Percentiles rank a stretch among this genome's conserved stretches.
phyloP scores from a whole-genome alignment of 73 alveolate genomes.

The Urostyla sp. region DNA sequence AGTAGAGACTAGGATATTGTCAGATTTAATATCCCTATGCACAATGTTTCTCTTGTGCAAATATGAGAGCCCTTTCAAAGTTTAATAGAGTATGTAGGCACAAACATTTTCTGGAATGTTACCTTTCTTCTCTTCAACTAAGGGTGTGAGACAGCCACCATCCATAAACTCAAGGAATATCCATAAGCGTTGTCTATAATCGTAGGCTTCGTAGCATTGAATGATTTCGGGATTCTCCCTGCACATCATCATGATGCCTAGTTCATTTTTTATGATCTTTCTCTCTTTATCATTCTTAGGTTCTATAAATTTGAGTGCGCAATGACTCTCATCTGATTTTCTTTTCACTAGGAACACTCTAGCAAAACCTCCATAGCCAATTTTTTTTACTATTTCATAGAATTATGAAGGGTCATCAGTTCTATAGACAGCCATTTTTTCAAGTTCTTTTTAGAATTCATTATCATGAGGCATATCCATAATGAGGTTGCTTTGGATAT shows the following conservation, averaged over 20 bases:
- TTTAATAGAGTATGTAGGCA: conserved; percentile 36
- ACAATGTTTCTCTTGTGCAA: conserved; percentile 47
- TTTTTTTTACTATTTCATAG: conserved; percentile 64
- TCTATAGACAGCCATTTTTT: conserved; percentile 11
- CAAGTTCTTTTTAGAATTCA: conserved; percentile 16
- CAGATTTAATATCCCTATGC: conserved; percentile 70
- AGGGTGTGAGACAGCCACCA: conserved; percentile 57
- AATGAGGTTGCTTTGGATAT: not conserved
- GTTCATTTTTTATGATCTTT: conserved; percentile 37
- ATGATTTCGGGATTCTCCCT: conserved; percentile 17
- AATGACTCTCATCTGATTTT: conserved; percentile 29
- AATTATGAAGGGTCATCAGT: conserved; percentile 57
- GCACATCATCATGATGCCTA: conserved; percentile 56
- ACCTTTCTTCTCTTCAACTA: conserved; percentile 29
- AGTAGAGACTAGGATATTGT: conserved; percentile 49
- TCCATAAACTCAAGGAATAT: conserved; percentile 60
- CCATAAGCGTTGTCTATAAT: conserved; percentile 41
- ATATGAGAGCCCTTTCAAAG: conserved; percentile 17
- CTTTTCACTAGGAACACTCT: conserved; percentile 50
- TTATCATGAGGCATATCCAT: conserved; percentile 37
- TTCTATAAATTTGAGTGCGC: conserved; percentile 66
- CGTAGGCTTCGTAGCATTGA: conserved; percentile 43
- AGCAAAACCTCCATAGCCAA: conserved; percentile 70
- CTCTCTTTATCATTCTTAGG: conserved; percentile 50
- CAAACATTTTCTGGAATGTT: conserved; percentile 23